Base-by-base conservation (phyloP, 495 filamentous ascomycete species). In the Sabuloglossum arenarium region DNA sequence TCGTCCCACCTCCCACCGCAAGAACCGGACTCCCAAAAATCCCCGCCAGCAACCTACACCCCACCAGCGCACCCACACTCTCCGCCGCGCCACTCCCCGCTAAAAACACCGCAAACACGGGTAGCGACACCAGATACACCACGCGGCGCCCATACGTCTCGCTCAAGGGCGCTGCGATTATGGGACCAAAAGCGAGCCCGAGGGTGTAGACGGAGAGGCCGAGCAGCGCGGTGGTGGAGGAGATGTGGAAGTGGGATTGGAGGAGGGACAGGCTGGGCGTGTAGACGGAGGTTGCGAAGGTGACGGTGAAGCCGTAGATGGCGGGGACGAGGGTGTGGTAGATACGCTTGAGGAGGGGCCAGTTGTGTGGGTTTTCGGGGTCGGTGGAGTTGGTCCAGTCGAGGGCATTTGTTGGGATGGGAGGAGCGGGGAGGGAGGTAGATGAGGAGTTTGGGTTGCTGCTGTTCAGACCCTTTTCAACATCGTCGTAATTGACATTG, bases 1-100 rank as follows among this genome's bases (percentile, higher is more conserved):
- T 70, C 5, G 75, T 72, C 0, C 79, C 80, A 0, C 67, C 72
- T 0, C 75, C 75, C 10, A 81, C 74, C 25, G 77, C 70, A 12
- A 82, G 66, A 12, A 68, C 62, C 0, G 80, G 77, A 37, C 72
- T 73, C 24, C 72, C 78, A 24, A 72, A 66, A 3, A 80, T 61
- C 0, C 81, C 83, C 0, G 81, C 77, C 21, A 86, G 68, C 63
- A 85, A 77, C 6, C 83, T 73, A 32, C 75, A 74, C 51, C 80
- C 66, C 19, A 75, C 67, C 12, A 85, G 63, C 0, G 71, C 69
- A 28, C 67, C 75, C 45, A 86, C 75, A 24, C 67, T 75, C 19
- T 73, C 69, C 1, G 77, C 72, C 23, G 81, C 68, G 0, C 74
- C 79, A 10, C 76, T 71, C 16, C 82, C 84, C 11, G 85, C 58